Percentiles rank a stretch among this genome's conserved stretches.
phyloP scores from a whole-genome alignment of 139 green algal species.

The Ettlia oleoabundans region DNA sequence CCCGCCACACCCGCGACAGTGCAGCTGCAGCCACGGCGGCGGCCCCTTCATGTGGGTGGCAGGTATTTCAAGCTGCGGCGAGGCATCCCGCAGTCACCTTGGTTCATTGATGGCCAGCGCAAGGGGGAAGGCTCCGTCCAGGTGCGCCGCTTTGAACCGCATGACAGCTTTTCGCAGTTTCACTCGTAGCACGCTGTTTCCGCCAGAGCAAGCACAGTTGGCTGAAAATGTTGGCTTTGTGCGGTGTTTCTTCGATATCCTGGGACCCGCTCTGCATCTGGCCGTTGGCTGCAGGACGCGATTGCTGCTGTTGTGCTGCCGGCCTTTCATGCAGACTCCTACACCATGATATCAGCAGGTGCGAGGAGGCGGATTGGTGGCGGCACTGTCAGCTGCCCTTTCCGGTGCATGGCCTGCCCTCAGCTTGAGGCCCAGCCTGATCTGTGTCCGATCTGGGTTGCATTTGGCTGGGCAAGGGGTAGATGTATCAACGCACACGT shows the following conservation, averaged over 20 bases:
- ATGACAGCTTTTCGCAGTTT: too few relatives aligned
- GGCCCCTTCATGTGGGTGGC: slow-evolving; percentile 25
- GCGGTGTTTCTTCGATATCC: too few relatives aligned
- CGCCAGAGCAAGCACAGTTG: too few relatives aligned
- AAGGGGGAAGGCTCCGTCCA: slow-evolving; percentile 44
- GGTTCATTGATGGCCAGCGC: slow-evolving; percentile 49
- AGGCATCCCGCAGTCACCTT: slow-evolving; percentile 58
- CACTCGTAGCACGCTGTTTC: too few relatives aligned
- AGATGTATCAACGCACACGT: too few relatives aligned
- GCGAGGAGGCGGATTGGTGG: too few relatives aligned
- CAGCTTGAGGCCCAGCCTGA: neutral
- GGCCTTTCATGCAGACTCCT: slow-evolving; percentile 31
- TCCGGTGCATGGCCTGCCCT: neutral
- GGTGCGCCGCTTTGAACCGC: too few relatives aligned
- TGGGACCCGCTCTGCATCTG: too few relatives aligned
- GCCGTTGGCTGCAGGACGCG: slow-evolving; percentile 58
- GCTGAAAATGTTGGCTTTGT: too few relatives aligned
- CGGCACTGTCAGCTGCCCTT: neutral
- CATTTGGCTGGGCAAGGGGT: neutral
- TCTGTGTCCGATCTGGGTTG: neutral
- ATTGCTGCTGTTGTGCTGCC: slow-evolving; percentile 47
- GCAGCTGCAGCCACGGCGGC: slow-evolving; percentile 3
- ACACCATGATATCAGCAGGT: slow-evolving; percentile 59
- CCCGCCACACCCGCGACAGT: neutral
- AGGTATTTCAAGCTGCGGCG: slow-evolving; percentile 41